Conservation (phyloP, 78 protist species). For the Bodo saltans region DNA sequence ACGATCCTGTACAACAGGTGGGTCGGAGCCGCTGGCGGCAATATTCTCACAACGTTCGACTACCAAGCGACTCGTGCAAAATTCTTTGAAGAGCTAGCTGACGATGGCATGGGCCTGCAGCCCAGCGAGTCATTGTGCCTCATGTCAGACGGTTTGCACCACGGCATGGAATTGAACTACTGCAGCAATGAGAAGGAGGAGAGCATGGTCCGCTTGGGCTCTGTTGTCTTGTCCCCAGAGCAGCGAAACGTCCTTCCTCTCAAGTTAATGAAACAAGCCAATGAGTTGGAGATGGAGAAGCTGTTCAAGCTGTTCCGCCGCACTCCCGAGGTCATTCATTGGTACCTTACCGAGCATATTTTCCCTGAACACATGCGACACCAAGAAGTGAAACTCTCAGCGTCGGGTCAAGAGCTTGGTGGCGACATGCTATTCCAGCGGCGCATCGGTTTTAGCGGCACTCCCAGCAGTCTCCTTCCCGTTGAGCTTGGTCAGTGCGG, state of each 20-base stretch:
- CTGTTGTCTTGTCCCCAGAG: slow-evolving; percentile 13
- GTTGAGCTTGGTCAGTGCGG: slow-evolving; percentile 45
- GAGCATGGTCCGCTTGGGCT: neutral
- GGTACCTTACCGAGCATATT: slow-evolving; percentile 23
- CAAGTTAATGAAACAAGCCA: slow-evolving; percentile 8
- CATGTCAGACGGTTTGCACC: neutral
- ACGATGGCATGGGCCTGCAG: neutral
- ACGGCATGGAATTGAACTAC: too few species aligned
- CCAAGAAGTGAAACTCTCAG: slow-evolving; percentile 31
- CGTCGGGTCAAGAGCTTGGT: slow-evolving; percentile 50
- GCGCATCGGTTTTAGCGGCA: slow-evolving; percentile 53
- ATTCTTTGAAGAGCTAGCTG: neutral
- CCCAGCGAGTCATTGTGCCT: neutral
- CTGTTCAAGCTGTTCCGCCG: slow-evolving; percentile 23
- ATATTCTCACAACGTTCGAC: neutral
- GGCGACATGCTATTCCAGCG: slow-evolving; percentile 36
- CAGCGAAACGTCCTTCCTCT: slow-evolving; percentile 31
- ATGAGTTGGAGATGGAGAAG: slow-evolving; percentile 32
- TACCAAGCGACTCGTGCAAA: slow-evolving; percentile 14
- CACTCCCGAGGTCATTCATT: slow-evolving; percentile 26
- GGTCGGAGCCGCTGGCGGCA: slow-evolving; percentile 9
- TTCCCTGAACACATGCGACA: slow-evolving; percentile 38
- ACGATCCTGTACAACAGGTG: slow-evolving; percentile 17
- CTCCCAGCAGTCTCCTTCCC: slow-evolving; percentile 52
- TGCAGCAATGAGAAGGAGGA: too few species aligned